Evolutionary conservation across 2,329 filamentous ascomycete genomes (phyloP).

Genomic region (Fusarium hostae): DNA sequence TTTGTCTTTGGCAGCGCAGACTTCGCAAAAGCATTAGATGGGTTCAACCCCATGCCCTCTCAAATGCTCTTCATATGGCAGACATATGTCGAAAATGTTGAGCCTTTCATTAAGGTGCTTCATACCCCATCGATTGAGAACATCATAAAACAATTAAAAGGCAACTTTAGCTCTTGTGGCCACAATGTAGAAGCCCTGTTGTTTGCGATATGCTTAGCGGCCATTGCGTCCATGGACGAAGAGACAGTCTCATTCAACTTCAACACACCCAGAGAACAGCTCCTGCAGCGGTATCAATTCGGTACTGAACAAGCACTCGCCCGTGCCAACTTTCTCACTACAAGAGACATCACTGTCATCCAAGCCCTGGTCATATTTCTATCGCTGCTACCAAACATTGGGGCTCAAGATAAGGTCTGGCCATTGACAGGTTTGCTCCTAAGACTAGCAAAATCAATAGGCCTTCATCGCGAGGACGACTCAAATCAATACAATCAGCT

Average conservation of each 20-base stretch:
- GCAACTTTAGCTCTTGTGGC: constrained; percentile 35
- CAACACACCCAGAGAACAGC: constrained; percentile 20
- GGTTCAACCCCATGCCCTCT: constrained; percentile 42
- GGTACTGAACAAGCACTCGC: constrained; percentile 43
- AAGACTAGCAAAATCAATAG: constrained; percentile 38
- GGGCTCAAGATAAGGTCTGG: constrained; percentile 39
- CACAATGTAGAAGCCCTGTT: constrained; percentile 40
- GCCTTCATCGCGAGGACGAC: constrained; percentile 28
- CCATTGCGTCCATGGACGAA: constrained; percentile 42
- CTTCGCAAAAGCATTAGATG: constrained; percentile 15
- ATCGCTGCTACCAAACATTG: constrained; percentile 34
- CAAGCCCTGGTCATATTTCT: constrained; percentile 46
- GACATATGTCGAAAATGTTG: constrained; percentile 45
- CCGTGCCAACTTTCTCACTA: constrained; percentile 35
- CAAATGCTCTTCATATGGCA: constrained; percentile 48
- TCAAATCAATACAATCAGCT: not conserved
- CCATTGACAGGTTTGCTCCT: constrained; percentile 40
- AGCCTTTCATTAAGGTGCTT: constrained; percentile 48
- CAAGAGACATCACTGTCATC: constrained; percentile 38
- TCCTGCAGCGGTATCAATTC: constrained; percentile 35
- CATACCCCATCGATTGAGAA: constrained; percentile 36
- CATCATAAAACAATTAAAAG: constrained; percentile 27
- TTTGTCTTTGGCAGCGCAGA: constrained; percentile 38
- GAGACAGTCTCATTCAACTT: constrained; percentile 33
- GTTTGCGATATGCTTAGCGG: constrained; percentile 43